Percentiles rank a stretch among this genome's conserved stretches.
These are phyloP conservation scores for Diplosphaera chodatii DNA, from an alignment of 139 green algal genomes.

Conservation along the genomic window DNA sequence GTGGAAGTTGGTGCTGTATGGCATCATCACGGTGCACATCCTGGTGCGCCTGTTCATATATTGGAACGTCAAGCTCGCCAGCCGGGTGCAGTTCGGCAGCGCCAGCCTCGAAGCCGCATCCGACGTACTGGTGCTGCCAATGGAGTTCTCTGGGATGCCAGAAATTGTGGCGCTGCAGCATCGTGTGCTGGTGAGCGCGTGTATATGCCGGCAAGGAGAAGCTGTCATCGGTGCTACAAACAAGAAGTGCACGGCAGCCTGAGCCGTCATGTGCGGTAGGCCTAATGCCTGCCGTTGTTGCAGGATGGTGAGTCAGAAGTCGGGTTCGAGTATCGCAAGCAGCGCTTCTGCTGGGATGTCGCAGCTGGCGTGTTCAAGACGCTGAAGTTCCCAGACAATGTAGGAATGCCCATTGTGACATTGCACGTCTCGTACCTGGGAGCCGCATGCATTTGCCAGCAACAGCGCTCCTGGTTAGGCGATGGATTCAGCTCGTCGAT, in stretches of 20 bases:
- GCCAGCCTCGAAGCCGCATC: constrained; percentile 10
- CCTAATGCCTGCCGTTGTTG: background rate
- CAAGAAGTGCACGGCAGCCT: no score
- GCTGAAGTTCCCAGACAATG: constrained; percentile 60
- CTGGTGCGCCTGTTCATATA: constrained; percentile 52
- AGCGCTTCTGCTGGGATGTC: constrained; percentile 61
- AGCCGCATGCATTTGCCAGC: no score
- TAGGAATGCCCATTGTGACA: constrained; percentile 9
- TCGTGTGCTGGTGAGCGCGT: constrained; percentile 29
- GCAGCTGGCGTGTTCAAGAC: constrained; percentile 49
- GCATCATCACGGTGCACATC: constrained; percentile 30
- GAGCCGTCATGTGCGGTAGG: no score
- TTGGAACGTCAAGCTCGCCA: constrained; percentile 45
- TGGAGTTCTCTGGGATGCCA: constrained; percentile 47
- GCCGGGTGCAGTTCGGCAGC: constrained; percentile 13
- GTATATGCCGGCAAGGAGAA: no score
- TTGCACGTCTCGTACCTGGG: no score
- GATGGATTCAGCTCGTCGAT: no score
- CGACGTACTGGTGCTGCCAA: constrained; percentile 49
- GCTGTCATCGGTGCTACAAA: no score
- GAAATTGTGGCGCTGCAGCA: constrained; percentile 58
- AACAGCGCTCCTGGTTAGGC: no score
- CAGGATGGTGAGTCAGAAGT: constrained; percentile 38
- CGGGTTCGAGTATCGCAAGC: constrained; percentile 71
- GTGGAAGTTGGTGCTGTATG: constrained; percentile 9